Conservation (phyloP, 176 grass and related monocot genomes). For the Calamus simplicifolius region DNA sequence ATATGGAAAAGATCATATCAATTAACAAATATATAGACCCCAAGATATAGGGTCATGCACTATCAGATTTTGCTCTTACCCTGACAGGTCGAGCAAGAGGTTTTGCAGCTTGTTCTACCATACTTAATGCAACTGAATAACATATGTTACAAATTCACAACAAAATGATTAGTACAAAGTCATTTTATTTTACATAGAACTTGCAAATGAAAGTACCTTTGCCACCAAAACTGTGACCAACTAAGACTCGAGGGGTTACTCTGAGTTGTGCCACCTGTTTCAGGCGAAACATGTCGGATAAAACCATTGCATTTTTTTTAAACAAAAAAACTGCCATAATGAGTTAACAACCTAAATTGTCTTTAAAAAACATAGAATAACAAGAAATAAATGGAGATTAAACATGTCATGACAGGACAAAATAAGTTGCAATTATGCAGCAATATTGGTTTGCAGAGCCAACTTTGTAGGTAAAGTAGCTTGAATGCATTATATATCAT, state of each 20-base stretch:
- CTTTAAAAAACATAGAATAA: neutral
- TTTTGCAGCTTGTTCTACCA: conserved; percentile 99
- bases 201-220: conserved; percentile 53
- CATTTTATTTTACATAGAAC: no score
- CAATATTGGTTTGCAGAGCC: no score
- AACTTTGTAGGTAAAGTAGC: no score
- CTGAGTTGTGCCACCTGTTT: conserved; percentile 78
- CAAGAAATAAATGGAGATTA: conserved; percentile 1
- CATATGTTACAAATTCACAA: neutral
- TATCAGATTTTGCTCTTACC: conserved; percentile 34
- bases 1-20: neutral
- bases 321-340: no score
- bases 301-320: no score
- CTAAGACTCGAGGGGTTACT: conserved; percentile 75
- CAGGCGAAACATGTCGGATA: neutral
- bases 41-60: neutral
- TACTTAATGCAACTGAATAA: conserved; percentile 83
- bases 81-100: conserved; percentile 84
- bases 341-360: no score
- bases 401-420: neutral
- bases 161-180: no score
- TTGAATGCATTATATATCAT: no score
- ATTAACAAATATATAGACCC: neutral
- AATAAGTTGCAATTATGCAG: neutral
- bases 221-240: conserved; percentile 98